Percentiles rank a stretch among this genome's conserved stretches.
Conservation (phyloP, 768 basidiomycete species). For the Amylocystis lapponica region DNA sequence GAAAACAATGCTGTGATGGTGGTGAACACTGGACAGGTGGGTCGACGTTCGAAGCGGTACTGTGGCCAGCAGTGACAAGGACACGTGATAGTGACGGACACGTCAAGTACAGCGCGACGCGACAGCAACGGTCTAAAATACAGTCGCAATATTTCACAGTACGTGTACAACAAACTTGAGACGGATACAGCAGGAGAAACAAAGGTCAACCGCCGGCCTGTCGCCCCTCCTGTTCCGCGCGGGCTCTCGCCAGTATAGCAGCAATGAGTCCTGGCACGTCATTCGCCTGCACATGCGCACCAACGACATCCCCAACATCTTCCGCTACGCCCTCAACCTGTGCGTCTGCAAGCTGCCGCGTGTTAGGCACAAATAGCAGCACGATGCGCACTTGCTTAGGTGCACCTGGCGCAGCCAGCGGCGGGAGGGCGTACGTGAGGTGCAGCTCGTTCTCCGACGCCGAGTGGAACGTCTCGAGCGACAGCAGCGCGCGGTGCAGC, state of each 20-base stretch:
- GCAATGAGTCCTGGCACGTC: conserved; percentile 62
- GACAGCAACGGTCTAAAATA: too few species aligned
- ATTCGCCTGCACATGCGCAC: conserved; percentile 56
- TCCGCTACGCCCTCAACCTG: conserved; percentile 46
- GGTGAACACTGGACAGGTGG: too few species aligned
- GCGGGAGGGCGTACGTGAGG: conserved; percentile 53
- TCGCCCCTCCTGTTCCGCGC: conserved; percentile 14
- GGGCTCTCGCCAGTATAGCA: conserved; percentile 48
- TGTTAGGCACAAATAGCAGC: conserved; percentile 67
- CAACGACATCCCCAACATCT: conserved; percentile 55
- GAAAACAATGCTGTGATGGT: too few species aligned
- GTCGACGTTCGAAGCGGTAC: too few species aligned
- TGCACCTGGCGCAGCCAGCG: conserved; percentile 20
- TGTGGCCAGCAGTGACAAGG: too few species aligned
- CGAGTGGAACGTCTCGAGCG: conserved; percentile 51
- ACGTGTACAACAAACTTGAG: not conserved
- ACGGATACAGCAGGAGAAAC: not conserved
- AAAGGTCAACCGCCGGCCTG: not conserved
- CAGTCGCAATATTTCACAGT: not conserved
- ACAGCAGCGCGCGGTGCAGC: conserved; percentile 57
- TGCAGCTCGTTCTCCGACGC: conserved; percentile 75
- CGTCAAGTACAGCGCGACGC: too few species aligned
- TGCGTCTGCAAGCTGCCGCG: conserved; percentile 56
- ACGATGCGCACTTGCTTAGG: conserved; percentile 41
- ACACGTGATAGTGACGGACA: too few species aligned